Conservation (phyloP, 306 rosid genomes). For the Rubus idaeus region DNA sequence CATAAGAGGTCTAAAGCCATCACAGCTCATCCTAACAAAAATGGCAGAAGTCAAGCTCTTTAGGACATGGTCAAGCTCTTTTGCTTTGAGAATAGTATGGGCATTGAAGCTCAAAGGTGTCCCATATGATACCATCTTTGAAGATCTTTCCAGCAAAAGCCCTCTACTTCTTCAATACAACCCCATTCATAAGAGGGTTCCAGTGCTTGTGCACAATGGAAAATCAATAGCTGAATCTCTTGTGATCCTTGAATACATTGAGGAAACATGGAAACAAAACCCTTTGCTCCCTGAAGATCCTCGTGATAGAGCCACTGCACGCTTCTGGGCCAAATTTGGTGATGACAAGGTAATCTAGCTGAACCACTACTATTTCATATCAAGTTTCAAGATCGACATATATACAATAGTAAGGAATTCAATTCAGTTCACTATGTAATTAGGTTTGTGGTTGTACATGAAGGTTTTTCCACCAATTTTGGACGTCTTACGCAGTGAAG, state of each 20-base stretch:
- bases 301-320: conserved; percentile 22
- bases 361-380: background rate
- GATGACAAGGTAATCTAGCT: conserved; percentile 25
- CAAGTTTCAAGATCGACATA: background rate
- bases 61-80: conserved; percentile 36
- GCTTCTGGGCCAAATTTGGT: conserved; percentile 38
- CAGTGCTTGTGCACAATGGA: conserved; percentile 39
- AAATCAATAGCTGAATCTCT: conserved; percentile 31
- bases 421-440: background rate
- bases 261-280: conserved; percentile 34
- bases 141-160: conserved; percentile 45
- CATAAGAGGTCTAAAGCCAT: background rate
- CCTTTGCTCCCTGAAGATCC: conserved; percentile 34
- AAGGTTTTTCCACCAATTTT: conserved; percentile 14
- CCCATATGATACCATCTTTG: conserved; percentile 24
- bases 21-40: background rate
- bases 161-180: conserved; percentile 33
- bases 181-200: conserved; percentile 29
- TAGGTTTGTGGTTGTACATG: background rate
- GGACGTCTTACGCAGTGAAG: background rate
- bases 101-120: conserved; percentile 40
- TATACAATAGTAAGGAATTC: background rate
- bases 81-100: conserved; percentile 35
- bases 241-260: conserved; percentile 38
- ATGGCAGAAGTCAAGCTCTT: conserved; percentile 31